These are phyloP conservation scores for Marasmius sp. DNA, from an alignment of 1,284 basidiomycete species.

Conservation along the genomic window DNA sequence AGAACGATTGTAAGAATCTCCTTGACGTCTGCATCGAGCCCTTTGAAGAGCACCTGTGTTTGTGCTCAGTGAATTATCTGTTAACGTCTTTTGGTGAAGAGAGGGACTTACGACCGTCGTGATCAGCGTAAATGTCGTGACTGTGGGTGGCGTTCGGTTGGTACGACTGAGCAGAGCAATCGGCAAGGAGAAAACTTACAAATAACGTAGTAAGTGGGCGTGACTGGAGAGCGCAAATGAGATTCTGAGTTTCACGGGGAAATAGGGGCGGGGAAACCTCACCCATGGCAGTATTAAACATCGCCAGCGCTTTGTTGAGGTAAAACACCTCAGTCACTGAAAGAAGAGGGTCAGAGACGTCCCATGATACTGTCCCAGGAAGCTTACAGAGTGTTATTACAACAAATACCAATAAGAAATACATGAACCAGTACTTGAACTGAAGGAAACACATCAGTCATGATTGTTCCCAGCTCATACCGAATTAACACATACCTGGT, in stretches of 20 bases:
- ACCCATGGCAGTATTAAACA: slow-evolving; percentile 96
- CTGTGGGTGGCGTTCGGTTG: slow-evolving; percentile 34
- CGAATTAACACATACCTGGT: slow-evolving; percentile 56
- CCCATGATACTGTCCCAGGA: slow-evolving; percentile 16
- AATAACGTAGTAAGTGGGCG: slow-evolving; percentile 87
- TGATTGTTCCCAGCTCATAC: slow-evolving; percentile 2
- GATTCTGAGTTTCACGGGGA: slow-evolving; percentile 18
- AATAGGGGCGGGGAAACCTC: slow-evolving; percentile 20
- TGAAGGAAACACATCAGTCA: slow-evolving; percentile 24
- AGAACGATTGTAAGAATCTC: slow-evolving; percentile 90
- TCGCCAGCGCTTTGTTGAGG: slow-evolving; percentile 93
- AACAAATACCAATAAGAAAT: slow-evolving; percentile 86
- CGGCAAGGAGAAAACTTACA: slow-evolving; percentile 42
- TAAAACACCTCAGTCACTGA: slow-evolving; percentile 91
- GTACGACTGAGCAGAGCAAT: slow-evolving; percentile 8
- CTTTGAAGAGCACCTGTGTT: slow-evolving; percentile 82
- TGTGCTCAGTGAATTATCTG: background rate
- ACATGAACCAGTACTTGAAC: slow-evolving; percentile 85
- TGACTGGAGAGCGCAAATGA: slow-evolving; percentile 47
- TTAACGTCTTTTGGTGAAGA: background rate
- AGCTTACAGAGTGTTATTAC: slow-evolving; percentile 71
- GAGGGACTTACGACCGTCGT: slow-evolving; percentile 67
- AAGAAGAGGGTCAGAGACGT: background rate
- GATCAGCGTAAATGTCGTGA: slow-evolving; percentile 87
- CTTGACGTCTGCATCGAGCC: slow-evolving; percentile 73